A percentile compares a stretch with the other conserved stretches of the same genome.
These are phyloP conservation scores for Falciphora oryzae DNA, from an alignment of 2,329 filamentous ascomycete species.

Conservation along the genomic window DNA sequence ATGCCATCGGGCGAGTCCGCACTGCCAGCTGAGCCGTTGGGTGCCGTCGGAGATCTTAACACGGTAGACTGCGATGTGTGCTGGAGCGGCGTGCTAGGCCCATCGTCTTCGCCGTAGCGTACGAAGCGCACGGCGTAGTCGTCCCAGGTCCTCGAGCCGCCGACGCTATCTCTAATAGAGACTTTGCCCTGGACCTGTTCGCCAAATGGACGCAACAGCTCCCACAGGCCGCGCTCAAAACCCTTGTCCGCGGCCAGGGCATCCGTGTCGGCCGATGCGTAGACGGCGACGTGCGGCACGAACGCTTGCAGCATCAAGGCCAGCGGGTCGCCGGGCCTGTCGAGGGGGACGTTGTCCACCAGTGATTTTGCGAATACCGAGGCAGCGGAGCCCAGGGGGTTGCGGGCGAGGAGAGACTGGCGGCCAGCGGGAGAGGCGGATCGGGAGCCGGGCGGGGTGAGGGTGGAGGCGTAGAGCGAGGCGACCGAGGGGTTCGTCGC, in stretches of 20 bases:
- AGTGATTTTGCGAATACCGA: slow-evolving; percentile 44
- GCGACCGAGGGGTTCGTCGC: slow-evolving; percentile 54
- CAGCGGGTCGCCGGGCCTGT: slow-evolving; percentile 48
- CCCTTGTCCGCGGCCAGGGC: slow-evolving; percentile 77
- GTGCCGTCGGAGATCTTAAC: no score
- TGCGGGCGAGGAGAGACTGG: slow-evolving; percentile 49
- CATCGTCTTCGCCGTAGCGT: slow-evolving; percentile 56
- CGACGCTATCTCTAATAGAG: slow-evolving; percentile 83
- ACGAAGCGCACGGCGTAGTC: slow-evolving; percentile 88
- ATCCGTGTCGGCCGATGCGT: slow-evolving; percentile 82
- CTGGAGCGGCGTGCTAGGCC: slow-evolving; percentile 39
- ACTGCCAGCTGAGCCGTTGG: slow-evolving; percentile 1
- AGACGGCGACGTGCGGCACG: slow-evolving; percentile 81
- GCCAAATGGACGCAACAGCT: slow-evolving; percentile 84
- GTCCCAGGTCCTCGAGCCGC: slow-evolving; percentile 75
- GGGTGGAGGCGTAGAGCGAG: slow-evolving; percentile 58
- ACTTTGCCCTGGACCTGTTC: slow-evolving; percentile 84
- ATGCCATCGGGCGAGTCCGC: not conserved
- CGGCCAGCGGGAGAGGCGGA: slow-evolving; percentile 61
- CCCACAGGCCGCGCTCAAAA: slow-evolving; percentile 73
- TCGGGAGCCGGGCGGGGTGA: slow-evolving; percentile 62
- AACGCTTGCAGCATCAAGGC: slow-evolving; percentile 76
- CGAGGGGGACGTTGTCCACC: slow-evolving; percentile 34
- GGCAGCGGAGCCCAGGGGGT: slow-evolving; percentile 41
- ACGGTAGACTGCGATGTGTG: slow-evolving; percentile 12